These are phyloP conservation scores for Quercus aquifolioides DNA, from an alignment of 306 rosid species.

Conservation along the genomic window DNA sequence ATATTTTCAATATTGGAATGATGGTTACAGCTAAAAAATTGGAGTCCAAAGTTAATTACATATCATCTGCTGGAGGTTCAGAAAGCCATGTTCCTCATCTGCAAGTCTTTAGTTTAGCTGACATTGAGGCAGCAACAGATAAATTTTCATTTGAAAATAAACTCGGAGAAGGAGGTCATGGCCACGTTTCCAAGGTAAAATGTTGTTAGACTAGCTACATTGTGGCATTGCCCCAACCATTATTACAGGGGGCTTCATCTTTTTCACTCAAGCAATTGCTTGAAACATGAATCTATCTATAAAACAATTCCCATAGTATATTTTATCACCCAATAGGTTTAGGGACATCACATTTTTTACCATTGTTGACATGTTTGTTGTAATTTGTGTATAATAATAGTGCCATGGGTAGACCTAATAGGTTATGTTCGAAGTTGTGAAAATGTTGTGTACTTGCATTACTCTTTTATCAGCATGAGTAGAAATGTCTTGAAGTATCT, in stretches of 20 bases:
- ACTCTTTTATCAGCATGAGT: background rate
- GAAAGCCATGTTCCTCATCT: slow-evolving; percentile 23
- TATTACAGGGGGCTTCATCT: too few species aligned
- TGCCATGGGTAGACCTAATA: too few species aligned
- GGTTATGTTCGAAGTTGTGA: too few species aligned
- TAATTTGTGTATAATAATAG: too few species aligned
- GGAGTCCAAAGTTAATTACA: background rate
- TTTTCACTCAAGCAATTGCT: too few species aligned
- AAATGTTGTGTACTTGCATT: too few species aligned
- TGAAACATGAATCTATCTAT: too few species aligned
- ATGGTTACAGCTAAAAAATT: background rate
- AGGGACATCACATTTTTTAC: too few species aligned
- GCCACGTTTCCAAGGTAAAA: slow-evolving; percentile 43
- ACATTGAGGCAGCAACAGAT: slow-evolving; percentile 28
- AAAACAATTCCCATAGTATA: background rate
- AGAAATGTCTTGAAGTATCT: background rate
- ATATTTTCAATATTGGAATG: background rate
- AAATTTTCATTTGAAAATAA: slow-evolving; percentile 35
- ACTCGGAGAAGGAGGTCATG: slow-evolving; percentile 53
- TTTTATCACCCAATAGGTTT: too few species aligned
- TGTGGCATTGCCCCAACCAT: too few species aligned
- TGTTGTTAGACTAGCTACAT: background rate
- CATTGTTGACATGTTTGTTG: too few species aligned
- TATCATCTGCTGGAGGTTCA: slow-evolving; percentile 17
- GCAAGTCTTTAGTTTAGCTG: slow-evolving; percentile 22